Evolutionary conservation across 495 filamentous ascomycete species (phyloP).

Genomic region (Lasiosphaeris hirsuta): DNA sequence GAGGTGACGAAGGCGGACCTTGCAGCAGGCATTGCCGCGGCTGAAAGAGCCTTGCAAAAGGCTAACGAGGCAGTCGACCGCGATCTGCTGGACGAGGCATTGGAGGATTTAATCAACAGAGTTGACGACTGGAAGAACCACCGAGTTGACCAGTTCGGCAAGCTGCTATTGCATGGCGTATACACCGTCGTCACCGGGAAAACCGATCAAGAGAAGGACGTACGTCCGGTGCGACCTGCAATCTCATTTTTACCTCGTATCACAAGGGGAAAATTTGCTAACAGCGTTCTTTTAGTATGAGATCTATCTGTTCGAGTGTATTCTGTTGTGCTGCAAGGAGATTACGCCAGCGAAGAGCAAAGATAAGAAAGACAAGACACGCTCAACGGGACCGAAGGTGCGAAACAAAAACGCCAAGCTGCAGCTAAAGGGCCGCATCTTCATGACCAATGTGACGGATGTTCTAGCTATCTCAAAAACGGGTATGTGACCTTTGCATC

Average conservation of each 20-base stretch:
- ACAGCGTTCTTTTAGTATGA: conserved; percentile 65
- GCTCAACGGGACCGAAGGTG: conserved; percentile 50
- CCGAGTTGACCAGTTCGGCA: conserved; percentile 83
- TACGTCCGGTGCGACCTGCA: conserved; percentile 41
- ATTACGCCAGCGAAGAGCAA: conserved; percentile 82
- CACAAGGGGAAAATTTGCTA: not conserved
- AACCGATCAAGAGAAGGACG: conserved; percentile 77
- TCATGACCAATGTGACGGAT: conserved; percentile 99
- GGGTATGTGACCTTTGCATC: conserved; percentile 51
- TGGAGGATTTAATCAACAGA: conserved; percentile 73
- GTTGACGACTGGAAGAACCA: conserved; percentile 98
- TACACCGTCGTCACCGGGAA: conserved; percentile 88
- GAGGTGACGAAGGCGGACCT: conserved; percentile 66
- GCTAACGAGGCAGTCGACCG: conserved; percentile 89
- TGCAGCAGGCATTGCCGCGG: conserved; percentile 65
- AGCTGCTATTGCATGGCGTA: conserved; percentile 83
- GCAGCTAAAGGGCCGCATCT: conserved; percentile 94
- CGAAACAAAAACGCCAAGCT: conserved; percentile 75
- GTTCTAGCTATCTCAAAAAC: conserved; percentile 77
- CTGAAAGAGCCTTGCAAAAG: conserved; percentile 70
- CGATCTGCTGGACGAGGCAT: conserved; percentile 73
- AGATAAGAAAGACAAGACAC: conserved; percentile 56
- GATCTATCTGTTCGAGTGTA: conserved; percentile 94
- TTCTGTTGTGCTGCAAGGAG: conserved; percentile 97
- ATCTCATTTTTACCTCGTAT: not conserved